Evolutionary conservation across 163 green algal genomes (phyloP), one percentile per base, ranked within the genome.

Genomic region (Coccomyxa subellipsoidea): DNA sequence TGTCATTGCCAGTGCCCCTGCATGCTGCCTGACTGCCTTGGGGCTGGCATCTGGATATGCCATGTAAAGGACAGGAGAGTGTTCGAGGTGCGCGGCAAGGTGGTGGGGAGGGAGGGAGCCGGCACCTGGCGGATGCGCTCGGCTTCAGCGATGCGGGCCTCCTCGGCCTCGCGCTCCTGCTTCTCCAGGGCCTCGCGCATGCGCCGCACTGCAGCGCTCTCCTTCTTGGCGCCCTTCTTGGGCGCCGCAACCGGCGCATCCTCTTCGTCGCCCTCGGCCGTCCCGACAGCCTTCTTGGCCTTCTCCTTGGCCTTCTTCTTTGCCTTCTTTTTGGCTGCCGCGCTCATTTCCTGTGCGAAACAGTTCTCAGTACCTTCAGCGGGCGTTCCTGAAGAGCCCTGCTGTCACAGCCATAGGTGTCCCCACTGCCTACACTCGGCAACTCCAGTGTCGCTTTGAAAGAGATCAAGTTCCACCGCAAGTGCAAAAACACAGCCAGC

Each of bases 291-390:
- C 87, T 96, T 96, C 84, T 94, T 96, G 32, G 93, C 92, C 88
- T 96, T 95, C 77, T 96, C 93, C 87, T 96, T 96, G 9, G 85
- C 87, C 84, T 95, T 94, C 78, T 96, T 91, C 86, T 93, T 96
- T 15, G 92, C 87, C 85, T 95, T 95, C 88, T 98, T 96, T 88
- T 96, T 96, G 77, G 94, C 90, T 18, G 94, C 94, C 15, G 94
- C 94, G 5, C 88, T 94, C 79, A 97, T 87, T 85, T 94, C 91
- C 89, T 95, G 78, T 12, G 23, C 66, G 32, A 35, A 12, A 0
- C 66, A 73, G 31, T 32, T 18, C 37, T 34, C 18, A 10, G 32
- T 4, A 69, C 10, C 39, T 0, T 59, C 76, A 69, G 25, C 32
- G 29, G 47, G 25, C 76, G 8, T 29, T 12, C 2, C 31, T 31